Base-by-base conservation (phyloP, 2,329 filamentous ascomycete genomes). In the Teratosphaeria nubilosa region DNA sequence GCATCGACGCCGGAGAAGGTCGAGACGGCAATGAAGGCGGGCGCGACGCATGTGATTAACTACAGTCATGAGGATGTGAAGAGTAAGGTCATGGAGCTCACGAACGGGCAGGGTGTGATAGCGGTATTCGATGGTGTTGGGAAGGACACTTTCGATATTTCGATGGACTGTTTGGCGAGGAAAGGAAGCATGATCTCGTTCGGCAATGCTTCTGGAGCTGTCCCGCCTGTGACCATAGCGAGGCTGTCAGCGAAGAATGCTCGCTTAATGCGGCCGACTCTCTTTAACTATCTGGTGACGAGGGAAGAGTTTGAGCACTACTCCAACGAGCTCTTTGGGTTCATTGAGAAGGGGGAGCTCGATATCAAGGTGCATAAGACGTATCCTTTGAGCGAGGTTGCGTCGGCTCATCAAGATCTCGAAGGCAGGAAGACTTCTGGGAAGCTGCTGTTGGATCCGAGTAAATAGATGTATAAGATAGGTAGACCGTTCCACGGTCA, bases 71-170 rank as follows among this genome's bases (percentile, higher is more conserved):
- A 86, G 53, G 77, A 82, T 58, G 76, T 86, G 25, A 81, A 81
- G 58, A 73, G 72, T 41, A 78, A 81, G 69, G 85, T 90, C 5
- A 77, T 80, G 66, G 80, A 87, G 69, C 84, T 89, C 54, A 96
- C 90, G 0, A 82, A 78, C 1, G 86, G 86, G 0, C 76, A 84
- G 60, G 91, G 91, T 7, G 85, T 87, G 2, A 82, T 84, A 62
- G 90, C 86, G 10, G 86, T 95, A 30, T 95, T 90, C 70, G 91
- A 96, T 70, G 88, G 88, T 5, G 89, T 96, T 2, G 91, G 91
- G 13, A 90, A 90, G 76, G 80, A 81, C 54, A 96, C 91, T 0
- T 95, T 94, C 75, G 89, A 96, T 65, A 79, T 82, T 22, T 87
- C 86, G 67, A 71, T 96, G 63, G 83, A 91, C 63, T 82, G 84